A percentile compares a stretch with the other conserved stretches of the same genome.
Evolutionary conservation across 495 filamentous ascomycete species (phyloP).

Genomic region (Lasiosphaeriaceae sp.): DNA sequence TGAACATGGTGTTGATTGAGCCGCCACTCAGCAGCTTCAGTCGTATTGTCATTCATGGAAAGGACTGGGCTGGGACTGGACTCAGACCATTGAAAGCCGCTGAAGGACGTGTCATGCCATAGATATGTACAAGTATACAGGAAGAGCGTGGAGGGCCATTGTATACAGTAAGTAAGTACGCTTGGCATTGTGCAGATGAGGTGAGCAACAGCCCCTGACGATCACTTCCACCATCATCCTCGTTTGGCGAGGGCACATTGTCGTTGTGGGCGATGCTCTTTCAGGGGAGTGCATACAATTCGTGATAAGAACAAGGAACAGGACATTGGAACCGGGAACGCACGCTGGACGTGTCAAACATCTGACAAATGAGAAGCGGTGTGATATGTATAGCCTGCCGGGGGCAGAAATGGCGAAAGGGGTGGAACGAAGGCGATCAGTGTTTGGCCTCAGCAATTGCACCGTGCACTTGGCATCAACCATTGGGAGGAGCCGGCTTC

Average conservation of each 20-base stretch:
- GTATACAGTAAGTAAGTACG: not conserved
- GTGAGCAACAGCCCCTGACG: not conserved
- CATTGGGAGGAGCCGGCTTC: not conserved
- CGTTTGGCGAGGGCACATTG: not conserved
- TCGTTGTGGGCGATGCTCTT: not conserved
- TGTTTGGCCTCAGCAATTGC: not conserved
- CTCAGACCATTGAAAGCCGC: too few species aligned
- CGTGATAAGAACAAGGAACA: not conserved
- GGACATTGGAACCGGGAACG: not conserved
- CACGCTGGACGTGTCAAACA: not conserved
- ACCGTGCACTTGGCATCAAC: not conserved
- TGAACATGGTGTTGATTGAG: too few species aligned
- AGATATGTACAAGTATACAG: not conserved
- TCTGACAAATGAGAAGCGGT: conserved; percentile 1
- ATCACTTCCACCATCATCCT: not conserved
- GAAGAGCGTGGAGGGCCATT: not conserved
- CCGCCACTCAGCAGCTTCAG: too few species aligned
- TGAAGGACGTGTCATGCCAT: too few species aligned
- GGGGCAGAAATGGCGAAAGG: not conserved
- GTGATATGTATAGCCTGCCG: conserved; percentile 2
- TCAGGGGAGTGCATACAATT: not conserved
- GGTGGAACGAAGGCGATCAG: not conserved
- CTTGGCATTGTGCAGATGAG: not conserved
- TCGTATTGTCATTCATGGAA: too few species aligned
- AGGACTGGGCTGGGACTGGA: too few species aligned